A percentile compares a stretch with the other conserved stretches of the same genome.
phyloP scores from a whole-genome alignment of 208 protist genomes.

The Trypanosoma mega region DNA sequence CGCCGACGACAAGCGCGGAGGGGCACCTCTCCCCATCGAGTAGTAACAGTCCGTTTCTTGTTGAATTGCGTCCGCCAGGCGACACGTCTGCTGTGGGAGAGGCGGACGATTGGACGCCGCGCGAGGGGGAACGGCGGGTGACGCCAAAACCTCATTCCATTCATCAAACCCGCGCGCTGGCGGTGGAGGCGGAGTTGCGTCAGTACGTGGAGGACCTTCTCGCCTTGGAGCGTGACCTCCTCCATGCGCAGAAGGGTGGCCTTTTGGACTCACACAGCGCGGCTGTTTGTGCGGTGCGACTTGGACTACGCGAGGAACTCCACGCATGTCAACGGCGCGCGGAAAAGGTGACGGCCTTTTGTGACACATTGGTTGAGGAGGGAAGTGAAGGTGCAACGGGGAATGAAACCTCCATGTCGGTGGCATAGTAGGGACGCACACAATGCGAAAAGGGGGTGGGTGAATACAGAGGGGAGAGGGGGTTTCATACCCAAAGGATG shows the following conservation, averaged over 20 bases:
- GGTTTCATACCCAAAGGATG: no score
- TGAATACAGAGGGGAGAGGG: no score
- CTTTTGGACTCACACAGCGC: conserved; percentile 1
- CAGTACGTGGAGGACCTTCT: conserved; percentile 10
- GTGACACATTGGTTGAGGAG: background rate
- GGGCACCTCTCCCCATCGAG: background rate
- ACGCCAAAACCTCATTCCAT: background rate
- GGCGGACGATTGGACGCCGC: no score
- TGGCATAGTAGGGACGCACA: no score
- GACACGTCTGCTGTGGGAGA: conserved; percentile 12
- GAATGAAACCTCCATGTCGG: no score
- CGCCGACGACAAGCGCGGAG: conserved; percentile 5
- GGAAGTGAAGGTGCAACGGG: background rate
- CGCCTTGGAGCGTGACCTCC: conserved; percentile 11
- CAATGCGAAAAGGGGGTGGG: no score
- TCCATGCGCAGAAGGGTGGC: conserved; percentile 14
- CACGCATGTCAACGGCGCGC: conserved; percentile 4
- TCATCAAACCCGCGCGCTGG: background rate
- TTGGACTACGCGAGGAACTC: conserved; percentile 10
- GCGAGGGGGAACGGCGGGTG: background rate
- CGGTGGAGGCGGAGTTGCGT: conserved; percentile 7
- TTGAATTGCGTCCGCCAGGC: no score
- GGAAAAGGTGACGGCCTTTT: background rate
- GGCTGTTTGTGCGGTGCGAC: conserved; percentile 2
- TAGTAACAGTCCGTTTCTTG: background rate